A percentile compares a stretch with the other conserved stretches of the same genome.
Conservation (phyloP, 768 basidiomycete genomes). For the Glaciozyma martinii region DNA sequence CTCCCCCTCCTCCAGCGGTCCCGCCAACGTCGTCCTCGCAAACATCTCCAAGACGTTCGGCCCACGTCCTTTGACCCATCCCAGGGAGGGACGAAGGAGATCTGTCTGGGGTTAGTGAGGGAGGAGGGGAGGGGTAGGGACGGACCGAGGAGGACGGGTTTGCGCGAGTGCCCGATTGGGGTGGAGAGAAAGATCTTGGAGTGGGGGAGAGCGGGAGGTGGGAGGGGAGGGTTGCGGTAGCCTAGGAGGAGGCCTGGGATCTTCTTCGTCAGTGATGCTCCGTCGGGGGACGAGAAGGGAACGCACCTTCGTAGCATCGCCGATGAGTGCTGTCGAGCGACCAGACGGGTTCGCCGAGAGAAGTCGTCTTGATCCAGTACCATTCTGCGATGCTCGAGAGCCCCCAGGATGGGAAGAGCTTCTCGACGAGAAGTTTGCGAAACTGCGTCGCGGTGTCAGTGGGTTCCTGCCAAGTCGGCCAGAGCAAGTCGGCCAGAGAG, state of each 20-base stretch:
- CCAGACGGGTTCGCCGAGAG: conserved; percentile 21
- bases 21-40: conserved; percentile 14
- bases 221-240: conserved; percentile 8
- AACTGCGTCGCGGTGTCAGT: conserved; percentile 9
- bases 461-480: neutral
- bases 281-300: too few species aligned
- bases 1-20: too few species aligned
- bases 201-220: neutral
- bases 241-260: conserved; percentile 12
- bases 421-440: conserved; percentile 19
- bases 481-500: too few species aligned
- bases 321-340: conserved; percentile 10
- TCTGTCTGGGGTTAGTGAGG: conserved; percentile 2
- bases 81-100: conserved; percentile 9
- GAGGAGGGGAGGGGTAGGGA: neutral
- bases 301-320: conserved; percentile 23
- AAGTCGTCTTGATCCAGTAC: conserved; percentile 29
- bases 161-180: conserved; percentile 25
- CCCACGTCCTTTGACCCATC: fast-evolving
- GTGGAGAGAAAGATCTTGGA: conserved; percentile 22
- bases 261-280: too few species aligned
- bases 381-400: conserved; percentile 8
- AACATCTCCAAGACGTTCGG: conserved; percentile 30
- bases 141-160: conserved; percentile 21
- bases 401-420: conserved; percentile 20